Conservation (phyloP, 2,329 filamentous ascomycete species). For the Epichloe brachyelytri region DNA sequence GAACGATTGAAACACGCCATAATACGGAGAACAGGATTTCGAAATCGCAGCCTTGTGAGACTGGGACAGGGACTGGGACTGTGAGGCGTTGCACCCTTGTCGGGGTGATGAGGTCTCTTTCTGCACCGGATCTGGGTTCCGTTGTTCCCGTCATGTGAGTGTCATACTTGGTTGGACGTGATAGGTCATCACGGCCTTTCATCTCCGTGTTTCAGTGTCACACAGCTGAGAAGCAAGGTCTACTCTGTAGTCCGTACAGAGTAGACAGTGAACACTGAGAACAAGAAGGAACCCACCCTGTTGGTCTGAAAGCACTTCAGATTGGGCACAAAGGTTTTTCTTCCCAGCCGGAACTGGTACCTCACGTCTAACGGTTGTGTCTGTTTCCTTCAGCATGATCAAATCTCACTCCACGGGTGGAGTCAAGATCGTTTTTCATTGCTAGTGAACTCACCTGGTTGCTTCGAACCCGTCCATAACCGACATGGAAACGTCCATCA, state of each 20-base stretch:
- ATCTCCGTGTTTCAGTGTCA: background rate
- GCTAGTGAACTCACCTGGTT: constrained; percentile 17
- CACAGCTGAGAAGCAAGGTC: background rate
- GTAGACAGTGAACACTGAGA: too few species aligned
- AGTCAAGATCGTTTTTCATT: too few species aligned
- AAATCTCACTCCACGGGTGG: too few species aligned
- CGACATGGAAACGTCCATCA: constrained; percentile 41
- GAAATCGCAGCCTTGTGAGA: background rate
- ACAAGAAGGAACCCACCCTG: too few species aligned
- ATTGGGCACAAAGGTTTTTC: too few species aligned
- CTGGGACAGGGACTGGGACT: background rate
- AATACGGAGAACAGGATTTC: background rate
- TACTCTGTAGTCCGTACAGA: too few species aligned
- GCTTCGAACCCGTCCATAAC: constrained; percentile 36
- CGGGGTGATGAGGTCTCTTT: background rate
- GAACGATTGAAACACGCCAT: background rate
- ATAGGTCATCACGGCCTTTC: background rate
- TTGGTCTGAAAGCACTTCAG: too few species aligned
- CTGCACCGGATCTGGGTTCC: background rate
- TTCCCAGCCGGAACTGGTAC: too few species aligned
- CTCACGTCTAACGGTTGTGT: too few species aligned
- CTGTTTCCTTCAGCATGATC: too few species aligned
- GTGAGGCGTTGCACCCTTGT: background rate
- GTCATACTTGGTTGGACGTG: background rate
- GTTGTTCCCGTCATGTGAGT: background rate